Conservation (phyloP, 169 alveolate genomes). For the Babesia caballi region DNA sequence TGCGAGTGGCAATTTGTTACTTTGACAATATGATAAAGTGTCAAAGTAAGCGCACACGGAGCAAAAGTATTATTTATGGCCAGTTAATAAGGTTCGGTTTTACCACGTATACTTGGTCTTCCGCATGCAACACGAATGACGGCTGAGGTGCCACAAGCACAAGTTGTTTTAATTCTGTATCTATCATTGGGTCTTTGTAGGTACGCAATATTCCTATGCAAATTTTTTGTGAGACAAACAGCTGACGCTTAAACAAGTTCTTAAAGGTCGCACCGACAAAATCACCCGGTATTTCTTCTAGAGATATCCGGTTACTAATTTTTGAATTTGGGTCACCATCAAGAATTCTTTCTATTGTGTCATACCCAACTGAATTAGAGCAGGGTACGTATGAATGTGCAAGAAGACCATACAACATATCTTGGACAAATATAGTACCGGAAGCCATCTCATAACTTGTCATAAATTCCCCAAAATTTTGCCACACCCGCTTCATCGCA, state of each 20-base stretch:
- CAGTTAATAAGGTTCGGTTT: background rate
- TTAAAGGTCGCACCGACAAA: constrained; percentile 30
- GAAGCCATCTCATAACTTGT: constrained; percentile 74
- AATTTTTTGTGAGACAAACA: constrained; percentile 32
- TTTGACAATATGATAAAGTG: background rate
- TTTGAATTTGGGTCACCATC: background rate
- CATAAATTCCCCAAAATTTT: constrained; percentile 76
- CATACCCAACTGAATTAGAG: constrained; percentile 67
- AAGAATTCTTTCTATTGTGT: constrained; percentile 60
- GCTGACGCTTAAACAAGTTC: constrained; percentile 21
- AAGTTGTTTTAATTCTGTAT: constrained; percentile 30
- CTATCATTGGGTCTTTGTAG: constrained; percentile 32
- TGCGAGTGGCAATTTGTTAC: background rate
- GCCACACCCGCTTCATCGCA: constrained; percentile 75
- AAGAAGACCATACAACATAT: constrained; percentile 75
- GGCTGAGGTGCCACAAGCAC: constrained; percentile 66
- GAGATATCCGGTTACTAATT: background rate
- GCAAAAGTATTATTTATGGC: background rate
- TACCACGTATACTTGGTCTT: constrained; percentile 45
- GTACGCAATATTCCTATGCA: constrained; percentile 60
- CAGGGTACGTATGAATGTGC: constrained; percentile 73
- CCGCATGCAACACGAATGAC: constrained; percentile 28
- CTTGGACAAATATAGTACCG: constrained; percentile 77
- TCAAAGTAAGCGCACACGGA: background rate
- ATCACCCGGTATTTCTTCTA: constrained; percentile 24